Base-by-base conservation (phyloP, 2,329 filamentous ascomycete species). In the Pseudocercospora cruenta region DNA sequence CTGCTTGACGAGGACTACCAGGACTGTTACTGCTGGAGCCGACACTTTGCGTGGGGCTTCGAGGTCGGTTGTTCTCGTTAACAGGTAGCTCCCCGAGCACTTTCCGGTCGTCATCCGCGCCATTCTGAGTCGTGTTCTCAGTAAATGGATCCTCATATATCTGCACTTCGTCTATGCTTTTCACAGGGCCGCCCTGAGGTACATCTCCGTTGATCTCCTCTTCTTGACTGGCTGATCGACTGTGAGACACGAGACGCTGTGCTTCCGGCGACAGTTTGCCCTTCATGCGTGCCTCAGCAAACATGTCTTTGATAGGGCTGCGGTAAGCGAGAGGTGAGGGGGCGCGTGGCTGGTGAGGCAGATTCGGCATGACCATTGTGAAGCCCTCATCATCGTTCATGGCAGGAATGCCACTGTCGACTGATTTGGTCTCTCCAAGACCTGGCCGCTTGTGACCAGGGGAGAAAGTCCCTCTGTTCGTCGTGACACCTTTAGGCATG, bases 101-200 rank as follows among this genome's bases (percentile, higher is more conserved):
- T 58, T 80, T 77, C 10, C 74, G 72, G 24, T 80, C 77, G 36
- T 76, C 73, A 26, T 69, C 68, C 3, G 68, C 65, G 10, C 66
- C 68, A 2, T 67, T 60, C 57, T 70, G 70, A 8, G 74, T 73
- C 49, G 77, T 76, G 43, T 79, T 78, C 47, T 78, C 78, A 43
- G 78, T 80, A 61, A 83, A 82, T 1, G 83, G 83, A 67, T 86
- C 84, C 73, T 87, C 85, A 68, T 84, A 85, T 28, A 85, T 83
- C 60, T 82, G 82, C 3, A 85, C 82, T 61, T 80, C 81, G 26
- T 81, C 80, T 6, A 67, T 68, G 33, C 63, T 59, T 65, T 76
- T 77, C 21, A 71, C 70, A 31, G 75, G 73, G 60, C 72, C 69
- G 10, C 64, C 66, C 19, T 65, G 63, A 10, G 59, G 63, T 9